Evolutionary conservation across 148 eudicot genomes (phyloP).

Genomic region (Camellia japonica): DNA sequence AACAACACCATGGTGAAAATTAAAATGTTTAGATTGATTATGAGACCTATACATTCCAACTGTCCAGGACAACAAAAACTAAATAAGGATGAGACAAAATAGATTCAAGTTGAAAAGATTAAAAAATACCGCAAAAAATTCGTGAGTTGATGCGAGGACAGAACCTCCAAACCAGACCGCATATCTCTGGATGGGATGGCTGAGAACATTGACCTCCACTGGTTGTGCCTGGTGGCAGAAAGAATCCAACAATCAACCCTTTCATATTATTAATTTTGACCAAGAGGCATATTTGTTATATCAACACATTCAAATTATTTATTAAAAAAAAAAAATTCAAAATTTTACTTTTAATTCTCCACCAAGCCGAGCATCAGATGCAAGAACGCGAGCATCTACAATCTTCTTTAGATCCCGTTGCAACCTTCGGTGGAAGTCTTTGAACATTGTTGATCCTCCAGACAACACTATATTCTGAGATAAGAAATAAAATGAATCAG

Average conservation of each 20-base stretch:
- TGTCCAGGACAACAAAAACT: not conserved
- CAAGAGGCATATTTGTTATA: not conserved
- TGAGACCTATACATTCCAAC: not conserved
- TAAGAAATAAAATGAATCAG: constrained; percentile 11
- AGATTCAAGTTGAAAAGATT: constrained; percentile 9
- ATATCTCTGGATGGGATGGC: constrained; percentile 93
- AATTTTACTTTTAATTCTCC: constrained; percentile 70
- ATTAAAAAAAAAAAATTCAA: not conserved
- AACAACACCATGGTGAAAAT: not conserved
- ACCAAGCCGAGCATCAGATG: constrained; percentile 69
- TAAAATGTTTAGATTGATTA: not conserved
- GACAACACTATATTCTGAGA: constrained; percentile 88
- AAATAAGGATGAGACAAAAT: not conserved
- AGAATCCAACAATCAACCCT: not conserved
- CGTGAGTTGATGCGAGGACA: constrained; percentile 94
- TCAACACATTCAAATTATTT: not conserved
- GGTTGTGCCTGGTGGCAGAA: constrained; percentile 74
- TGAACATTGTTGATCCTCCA: constrained; percentile 98
- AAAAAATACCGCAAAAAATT: constrained; percentile 68
- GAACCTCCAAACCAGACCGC: constrained; percentile 99
- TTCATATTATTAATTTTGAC: constrained; percentile 1
- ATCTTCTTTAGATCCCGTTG: constrained; percentile 96
- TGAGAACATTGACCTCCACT: constrained; percentile 93
- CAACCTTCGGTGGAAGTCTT: constrained; percentile 85
- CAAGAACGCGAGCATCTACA: constrained; percentile 90